Conservation (phyloP, 73 alveolate species). For the Tetrahymena thermophila region DNA sequence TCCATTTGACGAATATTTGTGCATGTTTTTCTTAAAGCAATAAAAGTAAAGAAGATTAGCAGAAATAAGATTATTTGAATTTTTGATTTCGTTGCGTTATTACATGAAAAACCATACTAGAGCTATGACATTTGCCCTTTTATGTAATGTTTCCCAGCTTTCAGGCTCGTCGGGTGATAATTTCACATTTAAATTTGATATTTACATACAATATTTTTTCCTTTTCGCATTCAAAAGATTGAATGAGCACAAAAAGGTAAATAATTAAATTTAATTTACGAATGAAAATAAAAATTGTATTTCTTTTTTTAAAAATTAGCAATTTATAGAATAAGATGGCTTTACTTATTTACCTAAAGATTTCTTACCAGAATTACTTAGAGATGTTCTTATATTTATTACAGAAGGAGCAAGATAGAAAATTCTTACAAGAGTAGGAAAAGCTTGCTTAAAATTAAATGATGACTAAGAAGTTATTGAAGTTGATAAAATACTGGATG, state of each 20-base stretch:
- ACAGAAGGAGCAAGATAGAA: background rate
- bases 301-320: background rate
- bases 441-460: background rate
- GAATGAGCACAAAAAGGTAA: background rate
- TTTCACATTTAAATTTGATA: background rate
- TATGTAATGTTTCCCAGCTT: background rate
- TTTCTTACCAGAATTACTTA: background rate
- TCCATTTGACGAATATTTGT: constrained; percentile 55
- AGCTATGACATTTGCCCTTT: background rate
- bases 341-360: background rate
- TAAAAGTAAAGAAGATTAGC: constrained; percentile 62
- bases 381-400: background rate
- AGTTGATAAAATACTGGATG: background rate
- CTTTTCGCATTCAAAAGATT: background rate
- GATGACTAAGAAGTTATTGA: background rate
- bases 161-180: background rate
- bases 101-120: constrained; percentile 36
- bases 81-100: constrained; percentile 48
- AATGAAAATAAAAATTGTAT: background rate
- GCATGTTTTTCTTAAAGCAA: constrained; percentile 47
- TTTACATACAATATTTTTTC: background rate
- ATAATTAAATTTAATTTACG: background rate
- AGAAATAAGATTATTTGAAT: constrained; percentile 54
- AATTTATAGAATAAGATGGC: background rate
- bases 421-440: background rate